Conservation (phyloP, 257 asterid species). For the Solanum paucissectum region DNA sequence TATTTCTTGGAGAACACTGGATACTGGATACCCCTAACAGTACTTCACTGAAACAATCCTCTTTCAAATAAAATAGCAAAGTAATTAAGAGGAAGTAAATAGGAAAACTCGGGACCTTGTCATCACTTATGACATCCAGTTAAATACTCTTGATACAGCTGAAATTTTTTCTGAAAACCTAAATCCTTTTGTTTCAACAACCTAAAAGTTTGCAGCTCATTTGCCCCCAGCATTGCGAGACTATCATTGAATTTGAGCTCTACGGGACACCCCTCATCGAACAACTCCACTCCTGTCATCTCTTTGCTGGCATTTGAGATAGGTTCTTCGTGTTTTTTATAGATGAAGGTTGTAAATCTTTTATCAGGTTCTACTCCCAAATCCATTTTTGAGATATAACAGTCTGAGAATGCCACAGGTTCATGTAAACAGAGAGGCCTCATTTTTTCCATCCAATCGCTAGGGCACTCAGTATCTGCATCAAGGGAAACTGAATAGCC, state of each 20-base stretch:
- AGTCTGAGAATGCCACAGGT: conserved; percentile 24
- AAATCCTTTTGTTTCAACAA: conserved; percentile 36
- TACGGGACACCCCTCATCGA: conserved; percentile 51
- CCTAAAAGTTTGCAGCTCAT: conserved; percentile 31
- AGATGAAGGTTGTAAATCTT: conserved; percentile 30
- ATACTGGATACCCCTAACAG: not conserved
- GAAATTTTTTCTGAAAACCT: conserved; percentile 29
- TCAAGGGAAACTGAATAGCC: conserved; percentile 43
- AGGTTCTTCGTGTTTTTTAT: conserved; percentile 19
- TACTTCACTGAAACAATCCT: not conserved
- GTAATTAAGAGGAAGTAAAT: not conserved
- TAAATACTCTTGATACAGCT: conserved; percentile 39
- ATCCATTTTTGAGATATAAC: conserved; percentile 4
- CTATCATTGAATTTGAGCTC: conserved; percentile 31
- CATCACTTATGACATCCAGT: not conserved
- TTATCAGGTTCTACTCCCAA: conserved; percentile 7
- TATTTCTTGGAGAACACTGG: not conserved
- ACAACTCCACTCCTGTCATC: conserved; percentile 33
- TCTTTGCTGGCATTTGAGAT: conserved; percentile 13
- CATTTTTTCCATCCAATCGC: conserved; percentile 3
- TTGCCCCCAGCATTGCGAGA: conserved; percentile 14
- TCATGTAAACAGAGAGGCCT: conserved; percentile 25
- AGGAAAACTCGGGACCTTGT: not conserved
- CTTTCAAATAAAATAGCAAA: not conserved
- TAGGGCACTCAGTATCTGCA: conserved; percentile 34